Percentiles rank a stretch among this genome's conserved stretches.
Evolutionary conservation across 495 filamentous ascomycete species (phyloP).

Genomic region (Lophiostoma macrostomum): DNA sequence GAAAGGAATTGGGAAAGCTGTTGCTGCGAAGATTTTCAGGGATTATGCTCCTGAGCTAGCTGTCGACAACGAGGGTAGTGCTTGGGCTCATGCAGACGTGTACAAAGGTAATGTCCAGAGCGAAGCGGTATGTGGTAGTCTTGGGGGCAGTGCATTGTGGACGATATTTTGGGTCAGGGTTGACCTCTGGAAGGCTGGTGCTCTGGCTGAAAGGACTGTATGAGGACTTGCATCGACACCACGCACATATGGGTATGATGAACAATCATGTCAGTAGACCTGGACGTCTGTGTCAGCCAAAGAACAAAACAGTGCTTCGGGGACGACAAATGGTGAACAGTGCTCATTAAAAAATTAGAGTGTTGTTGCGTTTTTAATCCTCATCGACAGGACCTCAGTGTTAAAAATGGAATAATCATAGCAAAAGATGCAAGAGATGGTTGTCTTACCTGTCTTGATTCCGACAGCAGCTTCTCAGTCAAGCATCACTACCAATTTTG

Average conservation of each 20-base stretch:
- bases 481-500: slow-evolving; percentile 14
- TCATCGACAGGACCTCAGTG: slow-evolving; percentile 50
- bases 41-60: slow-evolving; percentile 28
- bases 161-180: slow-evolving; percentile 40
- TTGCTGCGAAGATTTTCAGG: slow-evolving; percentile 37
- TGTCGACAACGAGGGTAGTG: slow-evolving; percentile 18
- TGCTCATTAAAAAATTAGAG: slow-evolving; percentile 66
- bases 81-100: slow-evolving; percentile 41
- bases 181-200: slow-evolving; percentile 26
- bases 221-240: neutral
- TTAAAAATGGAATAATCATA: slow-evolving; percentile 59
- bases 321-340: slow-evolving; percentile 1
- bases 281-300: no score
- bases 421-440: slow-evolving; percentile 26
- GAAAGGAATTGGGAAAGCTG: slow-evolving; percentile 38
- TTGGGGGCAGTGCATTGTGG: slow-evolving; percentile 37
- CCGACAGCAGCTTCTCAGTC: neutral
- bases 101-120: slow-evolving; percentile 38
- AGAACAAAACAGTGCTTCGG: no score
- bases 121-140: slow-evolving; percentile 35
- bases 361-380: slow-evolving; percentile 54
- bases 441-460: slow-evolving; percentile 1
- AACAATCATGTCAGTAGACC: no score
- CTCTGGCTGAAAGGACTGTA: neutral
- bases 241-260: no score